These are phyloP conservation scores for Cladosporium sp. DNA, from an alignment of 2,329 filamentous ascomycete genomes.

Conservation along the genomic window DNA sequence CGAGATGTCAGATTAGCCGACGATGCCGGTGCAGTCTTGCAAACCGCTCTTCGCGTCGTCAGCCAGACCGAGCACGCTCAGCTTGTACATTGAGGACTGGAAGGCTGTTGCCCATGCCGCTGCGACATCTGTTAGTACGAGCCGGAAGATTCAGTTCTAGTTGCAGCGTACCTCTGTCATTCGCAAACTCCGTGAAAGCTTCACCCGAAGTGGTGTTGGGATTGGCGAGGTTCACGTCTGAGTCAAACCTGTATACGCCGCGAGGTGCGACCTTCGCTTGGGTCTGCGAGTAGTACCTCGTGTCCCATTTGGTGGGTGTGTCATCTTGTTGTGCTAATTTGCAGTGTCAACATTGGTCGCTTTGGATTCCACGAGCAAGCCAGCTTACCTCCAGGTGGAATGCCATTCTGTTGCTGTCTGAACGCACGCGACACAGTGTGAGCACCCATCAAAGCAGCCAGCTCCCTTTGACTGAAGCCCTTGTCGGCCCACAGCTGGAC, in stretches of 20 bases:
- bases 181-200: conserved; percentile 31
- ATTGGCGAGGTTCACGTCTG: conserved; percentile 27
- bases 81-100: conserved; percentile 18
- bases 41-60: conserved; percentile 12
- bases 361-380: background rate
- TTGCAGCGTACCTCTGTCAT: conserved; percentile 25
- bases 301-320: conserved; percentile 50
- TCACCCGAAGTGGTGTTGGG: conserved; percentile 24
- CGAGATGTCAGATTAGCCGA: background rate
- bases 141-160: background rate
- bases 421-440: conserved; percentile 49
- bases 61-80: conserved; percentile 23
- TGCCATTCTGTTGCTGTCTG: conserved; percentile 23
- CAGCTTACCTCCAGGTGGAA: conserved; percentile 26
- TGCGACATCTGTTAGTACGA: background rate
- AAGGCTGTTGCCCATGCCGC: conserved; percentile 16
- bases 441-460: conserved; percentile 53
- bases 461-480: conserved; percentile 47
- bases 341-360: background rate
- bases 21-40: conserved; percentile 19
- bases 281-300: conserved; percentile 43
- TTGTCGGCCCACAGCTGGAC: conserved; percentile 48
- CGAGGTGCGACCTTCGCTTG: conserved; percentile 18
- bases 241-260: conserved; percentile 28
- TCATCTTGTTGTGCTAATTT: conserved; percentile 40